Percentiles rank a stretch among this genome's conserved stretches.
Evolutionary conservation across 768 basidiomycete genomes (phyloP).

Genomic region (Leccinum longicurvipes): DNA sequence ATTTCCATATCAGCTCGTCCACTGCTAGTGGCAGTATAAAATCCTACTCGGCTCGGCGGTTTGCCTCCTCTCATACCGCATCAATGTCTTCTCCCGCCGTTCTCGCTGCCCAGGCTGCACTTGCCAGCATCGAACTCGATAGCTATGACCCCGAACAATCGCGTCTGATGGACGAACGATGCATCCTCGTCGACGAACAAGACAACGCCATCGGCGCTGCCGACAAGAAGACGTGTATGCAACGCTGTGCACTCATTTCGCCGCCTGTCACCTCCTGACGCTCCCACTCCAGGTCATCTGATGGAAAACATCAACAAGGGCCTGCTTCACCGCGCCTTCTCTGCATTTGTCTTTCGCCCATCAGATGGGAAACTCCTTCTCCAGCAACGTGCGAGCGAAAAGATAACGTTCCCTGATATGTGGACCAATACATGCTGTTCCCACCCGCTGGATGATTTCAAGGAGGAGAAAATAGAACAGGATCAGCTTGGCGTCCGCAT

Average conservation of each 20-base stretch:
- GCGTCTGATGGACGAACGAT: constrained; percentile 92
- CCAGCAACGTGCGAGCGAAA: constrained; percentile 94
- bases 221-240: constrained; percentile 94
- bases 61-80: constrained; percentile 5
- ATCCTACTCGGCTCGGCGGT: neutral
- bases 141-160: constrained; percentile 92
- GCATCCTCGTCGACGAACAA: constrained; percentile 87
- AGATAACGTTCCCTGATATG: constrained; percentile 99
- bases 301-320: constrained; percentile 97
- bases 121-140: constrained; percentile 74
- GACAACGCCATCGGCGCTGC: constrained; percentile 81
- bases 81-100: constrained; percentile 60
- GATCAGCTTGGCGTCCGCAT: constrained; percentile 80
- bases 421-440: constrained; percentile 99
- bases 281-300: constrained; percentile 61
- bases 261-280: neutral
- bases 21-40: constrained; percentile 3
- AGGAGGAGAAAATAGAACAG: constrained; percentile 71
- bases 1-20: neutral
- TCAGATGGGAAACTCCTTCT: constrained; percentile 89
- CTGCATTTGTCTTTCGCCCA: constrained; percentile 94
- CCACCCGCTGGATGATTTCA: constrained; percentile 92
- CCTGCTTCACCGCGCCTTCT: constrained; percentile 95
- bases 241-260: constrained; percentile 9
- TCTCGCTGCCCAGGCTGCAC: constrained; percentile 56